A percentile compares a stretch with the other conserved stretches of the same genome.
These are phyloP conservation scores for Candida easanensis DNA, from an alignment of 805 yeast genomes.

Conservation along the genomic window DNA sequence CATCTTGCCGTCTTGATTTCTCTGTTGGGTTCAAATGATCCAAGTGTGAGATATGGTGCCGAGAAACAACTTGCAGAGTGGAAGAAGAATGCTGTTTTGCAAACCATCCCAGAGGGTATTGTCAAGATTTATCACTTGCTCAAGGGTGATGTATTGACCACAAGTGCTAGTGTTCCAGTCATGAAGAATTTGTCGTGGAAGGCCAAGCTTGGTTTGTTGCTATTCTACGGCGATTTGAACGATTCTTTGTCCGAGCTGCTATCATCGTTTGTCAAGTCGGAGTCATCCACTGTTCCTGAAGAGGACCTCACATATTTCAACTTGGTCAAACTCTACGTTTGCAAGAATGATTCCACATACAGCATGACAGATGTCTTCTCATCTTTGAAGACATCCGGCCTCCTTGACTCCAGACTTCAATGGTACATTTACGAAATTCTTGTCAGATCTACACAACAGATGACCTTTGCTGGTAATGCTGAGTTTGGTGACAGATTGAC, in stretches of 20 bases:
- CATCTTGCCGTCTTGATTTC: conserved; percentile 74
- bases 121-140: conserved; percentile 63
- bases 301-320: conserved; percentile 24
- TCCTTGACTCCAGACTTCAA: conserved; percentile 37
- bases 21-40: conserved; percentile 67
- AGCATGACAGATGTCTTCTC: conserved; percentile 18
- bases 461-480: conserved; percentile 23
- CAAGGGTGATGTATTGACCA: conserved; percentile 44
- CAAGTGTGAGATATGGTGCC: conserved; percentile 54
- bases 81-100: conserved; percentile 42
- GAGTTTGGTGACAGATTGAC: conserved; percentile 37
- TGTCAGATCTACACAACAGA: conserved; percentile 29
- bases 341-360: conserved; percentile 18
- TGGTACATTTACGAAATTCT: conserved; percentile 55
- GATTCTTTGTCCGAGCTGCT: conserved; percentile 33
- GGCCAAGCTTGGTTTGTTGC: conserved; percentile 50
- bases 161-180: conserved; percentile 21
- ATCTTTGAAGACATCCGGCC: conserved; percentile 12
- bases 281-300: conserved; percentile 9
- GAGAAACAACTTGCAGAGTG: conserved; percentile 62
- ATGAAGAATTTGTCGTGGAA: conserved; percentile 60
- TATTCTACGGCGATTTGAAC: conserved; percentile 62
- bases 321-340: conserved; percentile 31
- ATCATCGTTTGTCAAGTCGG: conserved; percentile 24
- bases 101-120: conserved; percentile 50